Conservation (phyloP, 768 basidiomycete genomes). For the Heimioporus sp. region DNA sequence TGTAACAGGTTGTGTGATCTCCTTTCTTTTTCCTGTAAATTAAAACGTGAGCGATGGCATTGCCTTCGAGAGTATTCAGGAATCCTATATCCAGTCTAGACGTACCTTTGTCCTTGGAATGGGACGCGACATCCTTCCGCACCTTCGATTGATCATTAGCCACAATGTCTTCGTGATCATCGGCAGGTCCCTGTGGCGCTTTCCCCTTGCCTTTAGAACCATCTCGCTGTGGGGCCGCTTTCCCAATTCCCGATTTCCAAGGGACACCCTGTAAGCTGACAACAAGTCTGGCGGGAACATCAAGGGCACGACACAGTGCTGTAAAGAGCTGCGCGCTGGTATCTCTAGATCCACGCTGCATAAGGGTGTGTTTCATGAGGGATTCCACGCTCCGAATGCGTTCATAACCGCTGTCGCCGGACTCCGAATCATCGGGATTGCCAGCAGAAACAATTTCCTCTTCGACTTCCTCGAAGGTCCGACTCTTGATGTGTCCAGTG, state of each 20-base stretch:
- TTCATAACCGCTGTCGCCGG: slow-evolving; percentile 54
- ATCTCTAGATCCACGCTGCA: slow-evolving; percentile 79
- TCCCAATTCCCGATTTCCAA: slow-evolving; percentile 73
- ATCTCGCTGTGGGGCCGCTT: slow-evolving; percentile 41
- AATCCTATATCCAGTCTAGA: slow-evolving; percentile 11
- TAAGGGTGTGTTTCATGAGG: slow-evolving; percentile 89
- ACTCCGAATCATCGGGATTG: slow-evolving; percentile 38
- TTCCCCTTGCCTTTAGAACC: slow-evolving; percentile 38
- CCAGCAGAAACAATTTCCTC: slow-evolving; percentile 28
- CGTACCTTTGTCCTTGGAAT: slow-evolving; percentile 35
- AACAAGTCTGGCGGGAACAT: slow-evolving; percentile 83
- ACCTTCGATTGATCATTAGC: slow-evolving; percentile 37
- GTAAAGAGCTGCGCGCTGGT: slow-evolving; percentile 90
- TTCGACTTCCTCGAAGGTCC: slow-evolving; percentile 76
- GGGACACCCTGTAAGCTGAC: slow-evolving; percentile 90
- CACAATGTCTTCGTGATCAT: slow-evolving; percentile 23
- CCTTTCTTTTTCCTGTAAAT: slow-evolving; percentile 53
- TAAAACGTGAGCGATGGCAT: slow-evolving; percentile 9
- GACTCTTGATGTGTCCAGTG: slow-evolving; percentile 68
- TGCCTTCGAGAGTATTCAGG: not conserved
- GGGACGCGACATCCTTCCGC: slow-evolving; percentile 35
- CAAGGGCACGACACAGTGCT: slow-evolving; percentile 80
- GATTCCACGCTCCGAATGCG: slow-evolving; percentile 74
- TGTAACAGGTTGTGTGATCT: slow-evolving; percentile 53
- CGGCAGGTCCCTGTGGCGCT: slow-evolving; percentile 18